Evolutionary conservation across 139 green algal genomes (phyloP), one percentile per base, ranked within the genome.

Genomic region (Chlamydomonas incerta): DNA sequence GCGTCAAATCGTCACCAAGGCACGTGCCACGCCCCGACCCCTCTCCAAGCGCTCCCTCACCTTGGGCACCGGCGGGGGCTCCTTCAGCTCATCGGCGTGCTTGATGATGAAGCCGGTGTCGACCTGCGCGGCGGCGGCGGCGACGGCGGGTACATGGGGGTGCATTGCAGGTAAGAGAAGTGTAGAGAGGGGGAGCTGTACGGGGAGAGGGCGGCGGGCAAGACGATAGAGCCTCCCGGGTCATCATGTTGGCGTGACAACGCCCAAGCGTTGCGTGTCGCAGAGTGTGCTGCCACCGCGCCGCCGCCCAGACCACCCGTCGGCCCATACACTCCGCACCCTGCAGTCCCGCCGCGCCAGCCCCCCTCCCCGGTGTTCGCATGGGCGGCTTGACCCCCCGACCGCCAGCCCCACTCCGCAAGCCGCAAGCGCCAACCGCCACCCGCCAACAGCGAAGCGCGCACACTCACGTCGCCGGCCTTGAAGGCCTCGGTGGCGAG

Each of bases 91-190:
- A 18, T 98, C 95, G 0, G 82, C 88, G 90, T 99, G 89, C 90
- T 96, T 98, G 34, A 85, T 57, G 82, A 99, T 99, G 95, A 99
- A 99, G 65, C 93, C 91, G 0, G 95, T 97, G 92, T 97, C 93
- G 21, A 96, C 90, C 46, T 95, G 77, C 11, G 35, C 20, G n/a
- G n/a, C n/a, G 47, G 52, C n/a, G 11, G 52, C 26, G 14, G 47
- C 6, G 55, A 6, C 9, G n/a, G 74, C 21, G 55, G 34, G 55
- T 26, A 31, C 3, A 34, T 60, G 35, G 57, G 35, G 3, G 28
- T 31, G 74, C 29, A 26, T 55, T 11, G 17, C 62, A 37, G 46
- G 29, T 46, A 74, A 34, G 33, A 2, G 55, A 24, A 66, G 91
- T 29, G 89, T 93, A 87, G 93, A 18, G 65, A 71, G 5, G 41